Evolutionary conservation across 805 yeast genomes (phyloP), one percentile per base, ranked within the genome.

Genomic region (Candida glaebosa): DNA sequence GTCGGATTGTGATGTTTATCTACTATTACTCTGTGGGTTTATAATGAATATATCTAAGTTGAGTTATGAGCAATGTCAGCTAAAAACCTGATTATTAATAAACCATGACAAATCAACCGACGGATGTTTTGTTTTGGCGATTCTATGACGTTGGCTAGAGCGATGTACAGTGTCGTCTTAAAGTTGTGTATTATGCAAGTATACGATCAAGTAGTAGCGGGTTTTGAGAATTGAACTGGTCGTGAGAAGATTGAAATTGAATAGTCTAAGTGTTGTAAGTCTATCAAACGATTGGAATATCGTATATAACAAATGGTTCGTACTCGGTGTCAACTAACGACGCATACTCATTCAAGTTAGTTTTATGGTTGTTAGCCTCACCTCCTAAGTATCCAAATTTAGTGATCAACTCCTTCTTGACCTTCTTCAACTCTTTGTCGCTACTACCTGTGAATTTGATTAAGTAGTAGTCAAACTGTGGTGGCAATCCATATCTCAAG

Each of bases 401-500:
- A 33, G 73, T 74, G 35, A 86, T 67, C 47, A 93, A 73, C 49
- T 83, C 86, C 44, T 75, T 67, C 64, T 84, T 89, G 34, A 89
- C 81, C 62, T 75, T 79, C 22, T 66, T 69, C 17, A 75, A 50
- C 19, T 62, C 59, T 50, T 70, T 70, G 14, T 56, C 45, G 44
- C 52, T 58, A 24, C 50, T 24, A 31, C 72, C 57, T 16, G 69
- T 61, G 51, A 85, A 57, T 47, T 70, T 69, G 35, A 79, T 56
- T 40, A 74, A 61, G 51, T 54, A 76, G 38, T 73, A 67, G 56
- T 79, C 77, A 62, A 91, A 93, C 54, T 84, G 84, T 22, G 98
- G 97, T 26, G 99, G 99, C 49, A 93, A 76, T 1, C 99, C 99
- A 62, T 93, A 93, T 65, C 99, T 82, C 61, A 93, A 75, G 12